Evolutionary conservation across 441 rosid genomes (phyloP).

Genomic region (Mallotus japonicus): DNA sequence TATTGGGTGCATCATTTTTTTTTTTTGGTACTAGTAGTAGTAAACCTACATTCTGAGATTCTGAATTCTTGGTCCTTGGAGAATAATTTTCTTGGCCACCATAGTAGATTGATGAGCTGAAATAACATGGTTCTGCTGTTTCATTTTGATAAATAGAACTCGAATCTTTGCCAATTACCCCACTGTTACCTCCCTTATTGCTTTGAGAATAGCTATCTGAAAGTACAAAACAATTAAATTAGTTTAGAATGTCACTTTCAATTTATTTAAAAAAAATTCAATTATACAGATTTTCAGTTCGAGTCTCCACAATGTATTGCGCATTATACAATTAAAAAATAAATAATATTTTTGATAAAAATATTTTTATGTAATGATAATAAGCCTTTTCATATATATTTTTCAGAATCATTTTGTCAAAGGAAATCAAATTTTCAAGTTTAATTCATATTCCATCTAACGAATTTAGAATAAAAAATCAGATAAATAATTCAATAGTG

Average conservation of each 20-base stretch:
- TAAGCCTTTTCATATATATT: too few relatives aligned
- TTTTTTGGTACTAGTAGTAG: background rate
- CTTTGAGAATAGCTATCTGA: conserved; percentile 21
- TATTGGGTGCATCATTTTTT: background rate
- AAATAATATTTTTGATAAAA: too few relatives aligned
- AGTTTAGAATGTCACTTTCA: background rate
- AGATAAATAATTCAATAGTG: too few relatives aligned
- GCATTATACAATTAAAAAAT: too few relatives aligned
- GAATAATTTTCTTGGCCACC: conserved; percentile 92
- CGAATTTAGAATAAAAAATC: too few relatives aligned
- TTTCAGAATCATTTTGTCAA: too few relatives aligned
- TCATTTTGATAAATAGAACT: conserved; percentile 46
- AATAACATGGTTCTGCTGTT: conserved; percentile 57
- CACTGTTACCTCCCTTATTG: conserved; percentile 35
- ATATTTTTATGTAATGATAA: too few relatives aligned
- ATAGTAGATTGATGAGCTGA: conserved; percentile 83
- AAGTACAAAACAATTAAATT: background rate
- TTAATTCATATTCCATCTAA: too few relatives aligned
- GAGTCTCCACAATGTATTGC: too few relatives aligned
- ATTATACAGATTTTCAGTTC: too few relatives aligned
- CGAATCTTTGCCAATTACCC: conserved; percentile 28
- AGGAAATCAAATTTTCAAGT: too few relatives aligned
- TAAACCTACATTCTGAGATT: conserved; percentile 37
- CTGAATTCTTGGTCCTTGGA: conserved; percentile 38
- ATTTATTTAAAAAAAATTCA: too few relatives aligned